Base-by-base conservation (phyloP, 108 stramenopile species). In the Skeletonema costatum region DNA sequence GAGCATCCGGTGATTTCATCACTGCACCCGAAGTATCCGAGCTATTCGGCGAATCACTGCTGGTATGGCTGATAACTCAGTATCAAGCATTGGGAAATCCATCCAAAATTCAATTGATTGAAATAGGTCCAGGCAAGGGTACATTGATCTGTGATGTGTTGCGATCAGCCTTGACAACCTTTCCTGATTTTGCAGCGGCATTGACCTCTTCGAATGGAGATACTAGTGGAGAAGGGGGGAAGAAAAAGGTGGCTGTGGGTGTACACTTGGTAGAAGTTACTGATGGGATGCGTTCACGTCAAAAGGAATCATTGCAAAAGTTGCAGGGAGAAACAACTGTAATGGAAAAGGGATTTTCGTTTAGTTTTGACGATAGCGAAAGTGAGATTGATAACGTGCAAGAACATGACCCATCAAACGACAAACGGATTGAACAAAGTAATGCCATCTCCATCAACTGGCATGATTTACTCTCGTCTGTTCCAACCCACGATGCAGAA, bases 21-120 rank as follows among this genome's bases (percentile, higher is more conserved):
- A 99, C 99, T 9, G 97, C 99, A 48, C 99, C 99, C 3, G 99
- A 99, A 87, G 82, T 99, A 32, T 96, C 93, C 42, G 97, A 98
- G 80, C 80, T 98, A 31, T 99, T 99, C 84, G 98, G 98, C 16
- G 98, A 99, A 82, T 96, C 94, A 50, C 39, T 99, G 12, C 84
- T 94, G 25, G 85, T 99, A 60, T 99, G 97, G 97, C 86, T 96
- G 63, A 86, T 97, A 65, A 90, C 89, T 29, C 87, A 92, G 59
- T 97, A 93, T 84, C 72, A 89, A 70, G 66, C 83, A 31, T 53
- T 77, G 50, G 89, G 77, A 12, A 74, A 69, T 56, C 97, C 97
- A 25, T 62, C 64, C 4, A 64, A 71, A 35, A 79, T 97, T 41
- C 94, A 94, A 70, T 76, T 98, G 66, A 86, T 98, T 35, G 99